Base-by-base conservation (phyloP, 2,329 filamentous ascomycete species). In the Biscogniauxia sp. region DNA sequence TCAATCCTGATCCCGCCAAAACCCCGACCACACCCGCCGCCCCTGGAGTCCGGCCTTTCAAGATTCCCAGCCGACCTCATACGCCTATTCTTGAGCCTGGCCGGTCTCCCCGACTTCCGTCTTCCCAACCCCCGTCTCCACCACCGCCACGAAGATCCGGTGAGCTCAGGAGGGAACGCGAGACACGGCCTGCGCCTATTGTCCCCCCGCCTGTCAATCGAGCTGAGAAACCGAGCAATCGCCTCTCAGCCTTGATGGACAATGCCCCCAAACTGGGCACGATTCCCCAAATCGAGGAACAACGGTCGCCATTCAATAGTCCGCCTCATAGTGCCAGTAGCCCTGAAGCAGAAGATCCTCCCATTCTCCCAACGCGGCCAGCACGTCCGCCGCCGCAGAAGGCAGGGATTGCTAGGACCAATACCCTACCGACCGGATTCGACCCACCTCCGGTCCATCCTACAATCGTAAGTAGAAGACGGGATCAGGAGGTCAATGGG, bases 261-360 rank as follows among this genome's bases (percentile, higher is more conserved):
- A 70, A 69, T 59, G 70, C 69, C 5, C 66, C 70, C 7, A 74
- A 69, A 51, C 64, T 73, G 23, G 77, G 79, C 50, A 59, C 67
- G 63, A 73, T 65, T 69, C 75, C 65, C 51, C 68, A 78, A 69
- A 37, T 79, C 72, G 52, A 76, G 70, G 74, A 79, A 62, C 77
- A 79, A 70, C 72, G 87, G 0, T 97, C 94, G 0, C 93, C 94
- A 0, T 97, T 97, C 72, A 93, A 82, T 70, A 97, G 92, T 41
- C 93, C 93, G 19, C 92, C 93, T 0, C 88, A 87, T 67, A 94
- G 89, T 71, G 84, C 85, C 4, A 87, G 84, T 59, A 88, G 83
- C 57, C 73, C 79, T 0, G 79, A 82, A n/a, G 77, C 78, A n/a
- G 77, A 78, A n/a, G 76, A 78, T 6, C 80, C 80, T 7, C 82